Evolutionary conservation across 139 green algal species (phyloP), one percentile per base, ranked within the genome.

Genomic region (Coelastrella sp.): DNA sequence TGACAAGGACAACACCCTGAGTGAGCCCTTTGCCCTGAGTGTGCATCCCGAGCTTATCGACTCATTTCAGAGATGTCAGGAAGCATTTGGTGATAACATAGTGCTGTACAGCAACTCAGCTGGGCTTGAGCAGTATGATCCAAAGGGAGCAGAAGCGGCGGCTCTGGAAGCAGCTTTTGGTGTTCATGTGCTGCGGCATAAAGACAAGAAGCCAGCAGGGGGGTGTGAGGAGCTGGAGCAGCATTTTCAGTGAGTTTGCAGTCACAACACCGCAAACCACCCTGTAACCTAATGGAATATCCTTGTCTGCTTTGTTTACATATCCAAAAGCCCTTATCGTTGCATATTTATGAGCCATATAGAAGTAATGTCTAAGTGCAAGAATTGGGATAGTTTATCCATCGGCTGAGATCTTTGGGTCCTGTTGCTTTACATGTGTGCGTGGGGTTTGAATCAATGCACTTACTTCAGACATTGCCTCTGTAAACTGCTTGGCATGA

Each of bases 1-100:
- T 86, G 96, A 99, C 89, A 99, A 99, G 88, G 96, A 99, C 92
- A 98, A 99, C 94, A 99, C 96, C 1, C 85, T 99, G 2, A 97
- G 94, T 32, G 67, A 86, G 71, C 96, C 96, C 0, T 99, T 97
- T 85, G 75, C 71, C 15, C 37, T 93, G 7, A 62, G 88, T 35
- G 88, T 93, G 15, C 64, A 88, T 2, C 81, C 82, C 6, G 23
- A 21, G 25, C 77, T 90, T 81, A 35, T n/a, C 25, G 21, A 35
- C 17, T 83, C 89, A 0, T 86, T 98, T 80, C 71, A 81, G 25
- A 41, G 74, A 6, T 97, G 93, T 85, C 81, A 85, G 27, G 15
- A 30, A 1, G 89, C 77, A 0, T 98, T 98, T 86, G 89, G 89
- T 4, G 89, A 75, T 30, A 86, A 86, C 0, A 63, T 74, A 15